Evolutionary conservation across 805 yeast genomes (phyloP).

Genomic region (Candida awuae): DNA sequence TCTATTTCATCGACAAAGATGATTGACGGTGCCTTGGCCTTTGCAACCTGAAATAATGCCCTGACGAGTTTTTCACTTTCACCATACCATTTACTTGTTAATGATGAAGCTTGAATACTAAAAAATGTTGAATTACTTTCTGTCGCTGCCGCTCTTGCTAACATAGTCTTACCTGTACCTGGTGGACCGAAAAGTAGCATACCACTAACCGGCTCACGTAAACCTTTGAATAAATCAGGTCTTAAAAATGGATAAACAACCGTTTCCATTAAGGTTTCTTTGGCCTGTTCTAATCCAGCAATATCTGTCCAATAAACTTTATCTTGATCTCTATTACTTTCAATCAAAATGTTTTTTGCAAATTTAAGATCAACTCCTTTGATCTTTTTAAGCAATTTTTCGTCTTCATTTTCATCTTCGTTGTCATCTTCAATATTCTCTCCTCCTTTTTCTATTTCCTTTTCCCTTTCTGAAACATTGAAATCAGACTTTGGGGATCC

Average conservation of each 20-base stretch:
- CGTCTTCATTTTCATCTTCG: constrained; percentile 20
- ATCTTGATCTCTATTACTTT: constrained; percentile 83
- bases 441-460: constrained; percentile 18
- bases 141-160: constrained; percentile 93
- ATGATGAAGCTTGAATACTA: constrained; percentile 81
- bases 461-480: constrained; percentile 12
- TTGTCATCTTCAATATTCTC: constrained; percentile 8
- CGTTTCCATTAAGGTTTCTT: constrained; percentile 81
- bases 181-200: constrained; percentile 96
- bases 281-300: constrained; percentile 87
- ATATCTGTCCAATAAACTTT: constrained; percentile 93
- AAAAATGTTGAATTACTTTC: constrained; percentile 91
- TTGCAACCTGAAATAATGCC: constrained; percentile 79
- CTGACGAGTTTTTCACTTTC: constrained; percentile 91
- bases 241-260: constrained; percentile 93
- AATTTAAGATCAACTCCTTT: constrained; percentile 72
- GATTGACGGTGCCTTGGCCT: constrained; percentile 81
- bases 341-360: constrained; percentile 78
- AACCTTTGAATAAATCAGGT: constrained; percentile 85
- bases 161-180: constrained; percentile 98
- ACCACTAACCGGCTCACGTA: constrained; percentile 93
- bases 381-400: constrained; percentile 36
- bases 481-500: constrained; percentile 3
- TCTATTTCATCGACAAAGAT: constrained; percentile 96
- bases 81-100: constrained; percentile 82